Conservation (phyloP, 306 rosid genomes). For the Casuarina cunninghamiana region DNA sequence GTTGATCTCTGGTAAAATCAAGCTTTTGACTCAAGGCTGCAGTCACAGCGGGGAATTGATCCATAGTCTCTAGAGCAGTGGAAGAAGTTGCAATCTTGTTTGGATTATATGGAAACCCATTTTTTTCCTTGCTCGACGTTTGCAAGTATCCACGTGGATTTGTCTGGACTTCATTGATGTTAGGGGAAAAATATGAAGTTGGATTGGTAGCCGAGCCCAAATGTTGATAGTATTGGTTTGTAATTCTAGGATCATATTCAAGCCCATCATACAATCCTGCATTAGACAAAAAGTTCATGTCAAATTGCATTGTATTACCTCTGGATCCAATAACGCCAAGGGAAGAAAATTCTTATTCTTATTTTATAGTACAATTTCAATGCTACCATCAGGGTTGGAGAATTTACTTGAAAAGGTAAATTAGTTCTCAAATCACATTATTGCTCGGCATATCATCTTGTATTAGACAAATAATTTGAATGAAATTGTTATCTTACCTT, state of each 20-base stretch:
- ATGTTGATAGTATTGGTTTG: neutral
- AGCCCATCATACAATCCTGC: neutral
- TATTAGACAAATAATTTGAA: no score
- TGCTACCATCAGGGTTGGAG: no score
- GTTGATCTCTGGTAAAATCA: conserved; percentile 6
- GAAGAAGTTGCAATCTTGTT: neutral
- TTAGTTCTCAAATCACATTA: no score
- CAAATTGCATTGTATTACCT: conserved; percentile 9
- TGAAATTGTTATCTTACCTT: no score
- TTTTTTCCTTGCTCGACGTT: neutral
- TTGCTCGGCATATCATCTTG: no score
- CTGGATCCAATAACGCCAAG: neutral
- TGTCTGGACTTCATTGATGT: neutral
- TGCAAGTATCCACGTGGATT: no score
- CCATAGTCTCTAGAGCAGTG: neutral
- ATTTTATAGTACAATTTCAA: no score
- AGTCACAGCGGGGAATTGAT: neutral
- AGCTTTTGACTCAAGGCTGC: neutral
- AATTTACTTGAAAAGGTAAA: no score
- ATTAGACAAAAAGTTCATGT: conserved; percentile 13
- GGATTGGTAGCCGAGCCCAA: neutral
- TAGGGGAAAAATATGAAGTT: conserved; percentile 8
- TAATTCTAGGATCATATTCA: neutral
- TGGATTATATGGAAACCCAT: neutral
- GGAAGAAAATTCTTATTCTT: no score